These are phyloP conservation scores for Penicillium subrubescens DNA, from an alignment of 495 filamentous ascomycete genomes.

Conservation along the genomic window DNA sequence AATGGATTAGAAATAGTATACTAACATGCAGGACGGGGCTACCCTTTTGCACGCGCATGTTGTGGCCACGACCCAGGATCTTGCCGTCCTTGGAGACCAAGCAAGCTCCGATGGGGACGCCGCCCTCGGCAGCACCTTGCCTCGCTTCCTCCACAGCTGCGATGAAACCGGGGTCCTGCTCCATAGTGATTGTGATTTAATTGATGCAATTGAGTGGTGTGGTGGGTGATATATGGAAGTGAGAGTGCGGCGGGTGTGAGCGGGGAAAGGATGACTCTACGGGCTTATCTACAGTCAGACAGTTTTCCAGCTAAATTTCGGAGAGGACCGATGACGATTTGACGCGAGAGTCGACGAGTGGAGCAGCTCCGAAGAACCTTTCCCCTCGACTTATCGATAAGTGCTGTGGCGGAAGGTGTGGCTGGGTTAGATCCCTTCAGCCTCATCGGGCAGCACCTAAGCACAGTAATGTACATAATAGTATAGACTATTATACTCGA, in stretches of 20 bases:
- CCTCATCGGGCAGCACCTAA: background rate
- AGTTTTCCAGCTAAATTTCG: slow-evolving; percentile 10
- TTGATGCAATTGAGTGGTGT: background rate
- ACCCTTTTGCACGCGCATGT: slow-evolving; percentile 77
- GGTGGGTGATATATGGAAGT: background rate
- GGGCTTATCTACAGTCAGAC: slow-evolving; percentile 4
- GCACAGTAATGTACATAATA: background rate
- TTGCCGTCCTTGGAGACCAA: slow-evolving; percentile 70
- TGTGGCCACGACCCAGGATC: slow-evolving; percentile 79
- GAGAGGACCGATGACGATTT: slow-evolving; percentile 18
- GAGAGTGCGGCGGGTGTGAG: background rate
- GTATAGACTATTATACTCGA: too few species aligned
- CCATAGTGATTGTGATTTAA: slow-evolving; percentile 32
- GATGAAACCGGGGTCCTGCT: slow-evolving; percentile 51
- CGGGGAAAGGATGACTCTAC: background rate
- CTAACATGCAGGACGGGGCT: slow-evolving; percentile 76
- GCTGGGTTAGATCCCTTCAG: background rate
- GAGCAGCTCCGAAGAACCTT: slow-evolving; percentile 18
- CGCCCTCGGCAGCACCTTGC: slow-evolving; percentile 68
- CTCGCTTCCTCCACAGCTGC: slow-evolving; percentile 78
- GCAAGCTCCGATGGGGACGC: slow-evolving; percentile 80
- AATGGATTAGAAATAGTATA: background rate
- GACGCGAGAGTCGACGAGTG: slow-evolving; percentile 9
- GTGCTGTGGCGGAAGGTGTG: slow-evolving; percentile 12
- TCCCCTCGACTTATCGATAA: slow-evolving; percentile 31